These are phyloP conservation scores for Dendrobium chrysotoxum DNA, from an alignment of 106 monocot species.

Conservation along the genomic window DNA sequence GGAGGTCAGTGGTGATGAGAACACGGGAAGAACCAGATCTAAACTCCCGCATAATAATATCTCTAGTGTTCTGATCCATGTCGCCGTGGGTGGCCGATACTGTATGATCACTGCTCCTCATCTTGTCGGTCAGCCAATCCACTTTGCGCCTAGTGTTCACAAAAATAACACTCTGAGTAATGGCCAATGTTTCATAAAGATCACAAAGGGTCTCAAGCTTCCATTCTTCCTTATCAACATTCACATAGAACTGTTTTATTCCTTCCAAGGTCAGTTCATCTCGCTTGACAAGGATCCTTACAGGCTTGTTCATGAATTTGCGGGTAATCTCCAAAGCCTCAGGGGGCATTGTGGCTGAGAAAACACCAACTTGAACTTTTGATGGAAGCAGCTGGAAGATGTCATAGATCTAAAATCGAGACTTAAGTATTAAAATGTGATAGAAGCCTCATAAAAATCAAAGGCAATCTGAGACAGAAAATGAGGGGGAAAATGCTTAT, in stretches of 20 bases:
- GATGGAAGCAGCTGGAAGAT: slow-evolving; percentile 47
- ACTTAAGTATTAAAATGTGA: no score
- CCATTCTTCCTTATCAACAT: slow-evolving; percentile 15
- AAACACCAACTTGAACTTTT: slow-evolving; percentile 44
- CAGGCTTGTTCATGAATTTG: slow-evolving; percentile 49
- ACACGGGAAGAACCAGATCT: slow-evolving; percentile 30
- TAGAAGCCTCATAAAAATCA: no score
- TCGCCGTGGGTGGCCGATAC: slow-evolving; percentile 28
- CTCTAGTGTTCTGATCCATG: slow-evolving; percentile 31
- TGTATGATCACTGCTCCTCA: slow-evolving; percentile 40
- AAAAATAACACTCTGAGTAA: slow-evolving; percentile 50
- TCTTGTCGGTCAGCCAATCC: slow-evolving; percentile 44
- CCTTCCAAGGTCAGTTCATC: slow-evolving; percentile 51
- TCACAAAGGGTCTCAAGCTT: slow-evolving; percentile 23
- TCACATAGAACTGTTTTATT: slow-evolving; percentile 26
- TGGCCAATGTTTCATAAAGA: slow-evolving; percentile 33
- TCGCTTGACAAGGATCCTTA: slow-evolving; percentile 42
- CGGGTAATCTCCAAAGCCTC: slow-evolving; percentile 39
- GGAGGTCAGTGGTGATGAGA: slow-evolving; percentile 30
- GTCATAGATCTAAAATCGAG: slow-evolving; percentile 27
- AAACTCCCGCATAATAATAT: slow-evolving; percentile 35
- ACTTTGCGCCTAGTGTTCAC: slow-evolving; percentile 45
- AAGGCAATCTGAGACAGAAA: no score
- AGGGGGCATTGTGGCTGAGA: slow-evolving; percentile 32
- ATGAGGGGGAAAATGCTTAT: no score